Base-by-base conservation (phyloP, 2,329 filamentous ascomycete genomes). In the Macrophomina tecta region DNA sequence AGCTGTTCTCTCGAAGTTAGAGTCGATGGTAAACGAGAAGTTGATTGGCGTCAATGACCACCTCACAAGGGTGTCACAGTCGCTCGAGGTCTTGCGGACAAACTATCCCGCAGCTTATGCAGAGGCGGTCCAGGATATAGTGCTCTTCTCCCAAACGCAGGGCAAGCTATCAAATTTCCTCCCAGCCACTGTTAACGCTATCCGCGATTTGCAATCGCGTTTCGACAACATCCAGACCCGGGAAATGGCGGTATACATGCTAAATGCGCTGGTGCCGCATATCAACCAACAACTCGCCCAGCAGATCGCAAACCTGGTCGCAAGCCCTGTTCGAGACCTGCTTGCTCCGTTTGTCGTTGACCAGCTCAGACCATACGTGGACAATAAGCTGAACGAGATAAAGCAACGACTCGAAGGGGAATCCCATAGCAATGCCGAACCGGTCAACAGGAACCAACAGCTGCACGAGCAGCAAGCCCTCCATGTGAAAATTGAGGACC, bases 201-300 rank as follows among this genome's bases (percentile, higher is more conserved):
- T 62, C 30, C 58, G 58, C 11, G 16, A 49, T 6, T n/a, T 62
- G 8, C 30, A 62, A 49, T 3, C 16, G 5, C 48, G 48, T 7
- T 64, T 30, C 28, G 65, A 53, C n/a, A 64, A 63, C 5, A 30
- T 53, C 5, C 32, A 40, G 16, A 63, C 48, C 28, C 38, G 28
- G 5, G 60, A 53, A 3, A 12, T 67, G n/a, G 55, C 58, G 12
- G 16, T 36, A n/a, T 18, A 51, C 32, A 55, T 36, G 32, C 49
- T 49, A 4, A 62, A 62, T 38, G 9, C 4, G 6, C 58, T 62
- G 16, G 23, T 62, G 5, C 58, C 58, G 7, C 28, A 49, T 32
- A 62, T 62, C 42, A 49, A 38, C 30, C 30, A 49, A 3, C 45
- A 62, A 11, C 42, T 62, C n/a, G 11, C 46, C 7, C 38, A 30